Evolutionary conservation across 2,329 filamentous ascomycete genomes (phyloP).

Genomic region (Colletotrichum salicis): DNA sequence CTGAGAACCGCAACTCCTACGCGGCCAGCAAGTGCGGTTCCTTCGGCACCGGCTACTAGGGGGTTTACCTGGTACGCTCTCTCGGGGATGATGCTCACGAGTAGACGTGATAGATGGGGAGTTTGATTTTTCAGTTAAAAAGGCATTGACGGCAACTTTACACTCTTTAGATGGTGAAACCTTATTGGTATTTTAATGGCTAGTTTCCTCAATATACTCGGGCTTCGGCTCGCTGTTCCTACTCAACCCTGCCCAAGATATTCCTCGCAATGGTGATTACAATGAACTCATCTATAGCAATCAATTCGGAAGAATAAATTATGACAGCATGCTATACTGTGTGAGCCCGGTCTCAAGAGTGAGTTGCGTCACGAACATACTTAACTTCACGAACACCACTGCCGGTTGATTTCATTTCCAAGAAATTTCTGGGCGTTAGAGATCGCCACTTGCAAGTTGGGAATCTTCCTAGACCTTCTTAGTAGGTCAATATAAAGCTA

Average conservation of each 20-base stretch:
- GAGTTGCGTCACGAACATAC: too few species aligned
- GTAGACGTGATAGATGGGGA: slow-evolving; percentile 6
- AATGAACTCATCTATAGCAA: neutral
- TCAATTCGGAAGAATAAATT: too few species aligned
- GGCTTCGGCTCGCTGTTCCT: neutral
- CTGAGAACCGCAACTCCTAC: slow-evolving; percentile 52
- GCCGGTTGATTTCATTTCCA: neutral
- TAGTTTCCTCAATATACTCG: neutral
- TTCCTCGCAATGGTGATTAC: neutral
- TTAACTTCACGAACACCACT: neutral
- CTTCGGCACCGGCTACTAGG: slow-evolving; percentile 43
- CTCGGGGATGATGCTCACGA: neutral
- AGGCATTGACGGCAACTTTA: neutral
- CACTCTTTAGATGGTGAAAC: slow-evolving; percentile 15
- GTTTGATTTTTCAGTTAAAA: neutral
- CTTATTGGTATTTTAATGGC: slow-evolving; percentile 29
- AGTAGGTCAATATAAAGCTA: neutral
- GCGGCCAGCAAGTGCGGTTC: slow-evolving; percentile 52
- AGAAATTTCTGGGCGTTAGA: neutral
- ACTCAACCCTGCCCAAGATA: neutral
- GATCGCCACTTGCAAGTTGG: too few species aligned
- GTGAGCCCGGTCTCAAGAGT: too few species aligned
- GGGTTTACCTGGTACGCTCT: neutral
- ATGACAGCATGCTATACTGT: too few species aligned
- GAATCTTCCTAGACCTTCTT: too few species aligned